Percentiles rank a stretch among this genome's conserved stretches.
phyloP scores from a whole-genome alignment of 2,329 filamentous ascomycete genomes.

The Arthrobotrys musiformis region DNA sequence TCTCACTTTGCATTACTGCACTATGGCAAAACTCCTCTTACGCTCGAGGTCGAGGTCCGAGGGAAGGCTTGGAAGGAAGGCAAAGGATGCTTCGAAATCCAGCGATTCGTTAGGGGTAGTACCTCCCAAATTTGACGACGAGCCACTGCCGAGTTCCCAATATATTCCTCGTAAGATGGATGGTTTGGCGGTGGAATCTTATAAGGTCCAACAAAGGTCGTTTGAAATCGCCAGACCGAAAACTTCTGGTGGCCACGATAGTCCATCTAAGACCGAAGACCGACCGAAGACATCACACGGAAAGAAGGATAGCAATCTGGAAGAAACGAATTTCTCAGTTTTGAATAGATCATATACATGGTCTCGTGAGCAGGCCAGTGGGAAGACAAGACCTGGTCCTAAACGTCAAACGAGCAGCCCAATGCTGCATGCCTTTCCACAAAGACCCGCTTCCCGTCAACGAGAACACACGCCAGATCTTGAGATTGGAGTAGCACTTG shows the following conservation, averaged over 20 bases:
- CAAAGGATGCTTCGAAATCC: slow-evolving; percentile 41
- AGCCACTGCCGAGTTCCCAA: slow-evolving; percentile 32
- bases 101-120: slow-evolving; percentile 27
- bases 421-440: slow-evolving; percentile 48
- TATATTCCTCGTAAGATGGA: slow-evolving; percentile 32
- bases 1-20: not conserved
- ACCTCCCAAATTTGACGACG: slow-evolving; percentile 32
- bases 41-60: slow-evolving; percentile 50
- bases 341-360: slow-evolving; percentile 49
- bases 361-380: slow-evolving; percentile 31
- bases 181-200: slow-evolving; percentile 15
- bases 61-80: slow-evolving; percentile 29
- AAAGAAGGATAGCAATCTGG: slow-evolving; percentile 34
- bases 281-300: slow-evolving; percentile 52
- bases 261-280: slow-evolving; percentile 11
- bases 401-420: slow-evolving; percentile 33
- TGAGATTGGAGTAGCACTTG: slow-evolving; percentile 77
- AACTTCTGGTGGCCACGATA: slow-evolving; percentile 23
- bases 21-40: slow-evolving; percentile 54
- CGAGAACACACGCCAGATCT: slow-evolving; percentile 11
- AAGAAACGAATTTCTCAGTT: slow-evolving; percentile 48
- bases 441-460: slow-evolving; percentile 37
- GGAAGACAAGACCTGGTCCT: slow-evolving; percentile 10
- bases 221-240: slow-evolving; percentile 44
- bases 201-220: slow-evolving; percentile 29